phyloP scores from a whole-genome alignment of 2,329 filamentous ascomycete species.

The Penicillium psychrosexuale region DNA sequence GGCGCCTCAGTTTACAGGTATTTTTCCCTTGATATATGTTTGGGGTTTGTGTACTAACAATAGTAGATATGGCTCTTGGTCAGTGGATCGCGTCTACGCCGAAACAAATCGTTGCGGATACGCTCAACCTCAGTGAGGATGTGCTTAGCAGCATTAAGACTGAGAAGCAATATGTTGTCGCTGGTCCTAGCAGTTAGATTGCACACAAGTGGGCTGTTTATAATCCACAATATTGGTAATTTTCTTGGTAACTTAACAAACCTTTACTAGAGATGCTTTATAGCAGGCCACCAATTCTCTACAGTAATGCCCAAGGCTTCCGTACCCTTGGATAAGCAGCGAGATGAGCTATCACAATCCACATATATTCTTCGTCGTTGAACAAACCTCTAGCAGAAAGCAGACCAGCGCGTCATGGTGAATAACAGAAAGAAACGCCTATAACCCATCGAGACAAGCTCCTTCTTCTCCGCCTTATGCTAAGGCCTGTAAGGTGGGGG shows the following conservation, averaged over 20 bases:
- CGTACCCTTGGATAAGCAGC: no score
- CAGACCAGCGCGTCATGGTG: no score
- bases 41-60: conserved; percentile 9
- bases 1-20: conserved; percentile 59
- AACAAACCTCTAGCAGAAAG: no score
- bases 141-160: conserved; percentile 43
- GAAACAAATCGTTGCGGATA: conserved; percentile 58
- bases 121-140: conserved; percentile 46
- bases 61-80: conserved; percentile 46
- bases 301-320: no score
- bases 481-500: no score
- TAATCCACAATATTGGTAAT: neutral
- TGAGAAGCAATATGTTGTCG: conserved; percentile 47
- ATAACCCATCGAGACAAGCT: no score
- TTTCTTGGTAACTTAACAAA: neutral
- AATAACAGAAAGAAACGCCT: no score
- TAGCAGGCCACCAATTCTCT: no score
- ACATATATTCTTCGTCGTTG: no score
- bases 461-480: no score
- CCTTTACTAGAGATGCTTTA: neutral
- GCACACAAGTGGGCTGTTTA: neutral
- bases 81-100: conserved; percentile 54
- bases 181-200: conserved; percentile 19
- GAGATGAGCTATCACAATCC: no score
- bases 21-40: neutral